Base-by-base conservation (phyloP, 1,139 yeast genomes). In the Diutina siamensis region DNA sequence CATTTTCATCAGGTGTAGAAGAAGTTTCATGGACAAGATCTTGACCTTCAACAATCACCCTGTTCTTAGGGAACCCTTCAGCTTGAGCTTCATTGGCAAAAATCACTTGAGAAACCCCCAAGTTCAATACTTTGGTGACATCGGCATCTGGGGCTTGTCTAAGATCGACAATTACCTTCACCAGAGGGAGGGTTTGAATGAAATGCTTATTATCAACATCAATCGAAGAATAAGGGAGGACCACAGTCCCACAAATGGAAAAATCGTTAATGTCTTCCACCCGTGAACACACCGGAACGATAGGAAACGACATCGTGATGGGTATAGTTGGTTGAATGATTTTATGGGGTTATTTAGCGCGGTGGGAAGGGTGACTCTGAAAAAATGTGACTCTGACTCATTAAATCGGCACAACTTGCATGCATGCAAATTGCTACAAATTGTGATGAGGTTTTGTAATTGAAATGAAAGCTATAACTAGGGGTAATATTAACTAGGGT, bases 101-200 rank as follows among this genome's bases (percentile, higher is more conserved):
- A 51, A 83, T 66, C 2, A 85, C 58, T 17, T 70, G 68, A 33
- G 65, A 58, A 18, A 83, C 76, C 28, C 96, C 96, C 46, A 72
- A 71, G 57, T 88, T 87, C 51, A 85, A 71, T 34, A 85, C 57
- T 12, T 67, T 70, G 35, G 84, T 67, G 22, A 76, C 58, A 34
- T 66, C 63, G 17, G 57, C 46, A 25, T 62, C 53, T 3, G 46
- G 48, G 4, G 51, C 44, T 15, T 50, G 47, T 4, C 61, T 52
- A 15, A 65, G 65, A 52, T 68, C 73, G 32, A 75, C 70, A 45
- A 56, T 57, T 17, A 68, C 56, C 22, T 59, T 60, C 36, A 67
- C 54, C 34, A 55, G 44, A 10, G 74, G 73, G 49, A 64, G 68
- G 41, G 56, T 56, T 44, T 58, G 57, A 44, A 67, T 55, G 46